phyloP scores from a whole-genome alignment of 768 basidiomycete species.

The Pisolithus albus region DNA sequence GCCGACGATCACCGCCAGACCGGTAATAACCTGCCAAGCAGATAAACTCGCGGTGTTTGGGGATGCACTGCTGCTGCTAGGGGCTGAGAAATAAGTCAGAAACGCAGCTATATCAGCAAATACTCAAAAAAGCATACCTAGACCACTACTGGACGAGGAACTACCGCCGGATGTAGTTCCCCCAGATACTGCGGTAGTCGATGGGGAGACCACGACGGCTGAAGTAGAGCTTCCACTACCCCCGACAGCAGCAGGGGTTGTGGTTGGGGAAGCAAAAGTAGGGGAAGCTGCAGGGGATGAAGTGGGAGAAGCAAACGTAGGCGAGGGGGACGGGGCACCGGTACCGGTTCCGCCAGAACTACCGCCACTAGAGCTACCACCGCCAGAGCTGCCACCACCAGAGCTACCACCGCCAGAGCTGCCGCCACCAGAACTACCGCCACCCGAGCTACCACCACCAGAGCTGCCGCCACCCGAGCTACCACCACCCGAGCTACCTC shows the following conservation, averaged over 20 bases:
- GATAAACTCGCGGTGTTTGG: slow-evolving; percentile 2
- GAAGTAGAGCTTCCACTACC: background rate
- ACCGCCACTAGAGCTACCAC: background rate
- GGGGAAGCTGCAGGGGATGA: background rate
- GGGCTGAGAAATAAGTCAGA: background rate
- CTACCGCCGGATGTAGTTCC: background rate
- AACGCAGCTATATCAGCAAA: background rate
- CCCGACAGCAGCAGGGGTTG: too few relatives aligned
- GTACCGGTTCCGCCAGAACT: background rate
- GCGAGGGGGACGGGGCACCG: background rate
- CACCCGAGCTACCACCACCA: slow-evolving; percentile 2
- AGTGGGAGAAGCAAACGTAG: background rate
- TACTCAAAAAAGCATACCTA: background rate
- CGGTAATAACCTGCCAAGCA: background rate
- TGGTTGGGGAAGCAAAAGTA: too few relatives aligned
- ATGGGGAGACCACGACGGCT: background rate
- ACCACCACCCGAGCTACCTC: slow-evolving; percentile 2
- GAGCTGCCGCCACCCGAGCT: background rate
- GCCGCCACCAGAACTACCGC: too few relatives aligned
- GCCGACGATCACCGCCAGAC: slow-evolving; percentile 6
- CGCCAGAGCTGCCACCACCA: background rate
- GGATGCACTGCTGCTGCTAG: slow-evolving; percentile 3
- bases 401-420: background rate
- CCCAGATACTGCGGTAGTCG: background rate
- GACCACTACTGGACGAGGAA: background rate